Base-by-base conservation (phyloP, 2,329 filamentous ascomycete genomes). In the Microascus cirrosus region DNA sequence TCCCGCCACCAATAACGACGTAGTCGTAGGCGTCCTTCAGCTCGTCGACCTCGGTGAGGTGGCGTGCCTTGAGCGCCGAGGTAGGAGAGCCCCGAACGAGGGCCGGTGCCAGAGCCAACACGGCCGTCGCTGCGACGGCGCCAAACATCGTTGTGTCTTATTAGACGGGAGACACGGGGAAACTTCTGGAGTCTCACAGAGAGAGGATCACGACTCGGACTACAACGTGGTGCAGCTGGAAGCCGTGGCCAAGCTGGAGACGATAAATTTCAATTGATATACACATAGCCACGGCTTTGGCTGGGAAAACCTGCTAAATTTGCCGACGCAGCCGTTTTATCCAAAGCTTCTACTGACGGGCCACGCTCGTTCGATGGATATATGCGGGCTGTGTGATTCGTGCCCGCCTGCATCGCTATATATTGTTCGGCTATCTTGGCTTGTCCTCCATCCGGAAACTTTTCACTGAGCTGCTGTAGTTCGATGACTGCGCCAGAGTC, bases 1-100 rank as follows among this genome's bases (percentile, higher is more conserved):
- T 63, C 6, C 62, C 60, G 35, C 60, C 60, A 2, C 65, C 63
- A 24, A 65, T 57, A 11, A 67, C 58, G 18, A 67, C 59, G 50
- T 67, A 64, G 7, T 67, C 66, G 25, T 59, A 59, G 3, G 39
- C 50, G 2, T 55, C 53, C 15, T 51, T 42, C 7, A 55, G 53
- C 12, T 59, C 53, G 22, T 34, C 25, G 6, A 53, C 12, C 8
- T 8, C 51, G 4, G 12, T 7, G 12, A 34, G 13, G 24, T n/a
- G 4, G 7, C 25, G 51, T 10, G 51, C 25, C 24, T 28, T 13
- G 8, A 53, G 12, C 15, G 13, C 12, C 11, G 51, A 53, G 24
- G 3, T 2, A 11, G 51, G 51, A 22, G 32, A 15, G 24, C 22
- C 24, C 11, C 25, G 22, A 11, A 25, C 50, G 13, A 52, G 13